Percentiles rank a stretch among this genome's conserved stretches.
Evolutionary conservation across 305 asterid species (phyloP).

Genomic region (Fraxinus albicans): DNA sequence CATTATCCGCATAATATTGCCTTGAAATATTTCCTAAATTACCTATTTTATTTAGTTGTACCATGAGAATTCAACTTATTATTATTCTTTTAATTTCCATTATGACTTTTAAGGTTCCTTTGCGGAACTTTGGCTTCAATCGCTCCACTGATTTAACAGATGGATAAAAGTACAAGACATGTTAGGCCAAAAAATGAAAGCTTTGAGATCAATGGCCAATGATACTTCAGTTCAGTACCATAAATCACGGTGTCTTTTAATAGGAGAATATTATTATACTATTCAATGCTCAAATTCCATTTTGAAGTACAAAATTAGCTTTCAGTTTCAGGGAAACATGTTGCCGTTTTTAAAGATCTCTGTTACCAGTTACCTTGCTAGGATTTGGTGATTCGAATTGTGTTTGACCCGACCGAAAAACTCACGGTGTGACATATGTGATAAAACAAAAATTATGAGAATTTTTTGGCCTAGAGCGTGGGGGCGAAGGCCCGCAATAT

Average conservation of each 20-base stretch:
- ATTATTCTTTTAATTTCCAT: not conserved
- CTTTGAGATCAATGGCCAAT: not conserved
- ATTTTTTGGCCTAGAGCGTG: no score
- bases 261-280: not conserved
- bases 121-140: not conserved
- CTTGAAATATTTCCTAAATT: not conserved
- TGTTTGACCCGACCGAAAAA: no score
- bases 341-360: not conserved
- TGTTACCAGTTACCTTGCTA: not conserved
- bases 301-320: not conserved
- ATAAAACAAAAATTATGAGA: no score
- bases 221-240: not conserved
- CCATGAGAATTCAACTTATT: not conserved
- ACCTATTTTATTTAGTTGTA: not conserved
- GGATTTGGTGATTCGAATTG: no score
- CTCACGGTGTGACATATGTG: no score
- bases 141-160: not conserved
- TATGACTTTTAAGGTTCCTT: not conserved
- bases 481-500: no score
- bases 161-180: not conserved
- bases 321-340: not conserved
- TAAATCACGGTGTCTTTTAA: not conserved
- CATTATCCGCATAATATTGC: not conserved
- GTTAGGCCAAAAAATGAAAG: not conserved
- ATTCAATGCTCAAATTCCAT: not conserved